These are phyloP conservation scores for Pythium folliculosum DNA, from an alignment of 352 stramenopile genomes.

Conservation along the genomic window DNA sequence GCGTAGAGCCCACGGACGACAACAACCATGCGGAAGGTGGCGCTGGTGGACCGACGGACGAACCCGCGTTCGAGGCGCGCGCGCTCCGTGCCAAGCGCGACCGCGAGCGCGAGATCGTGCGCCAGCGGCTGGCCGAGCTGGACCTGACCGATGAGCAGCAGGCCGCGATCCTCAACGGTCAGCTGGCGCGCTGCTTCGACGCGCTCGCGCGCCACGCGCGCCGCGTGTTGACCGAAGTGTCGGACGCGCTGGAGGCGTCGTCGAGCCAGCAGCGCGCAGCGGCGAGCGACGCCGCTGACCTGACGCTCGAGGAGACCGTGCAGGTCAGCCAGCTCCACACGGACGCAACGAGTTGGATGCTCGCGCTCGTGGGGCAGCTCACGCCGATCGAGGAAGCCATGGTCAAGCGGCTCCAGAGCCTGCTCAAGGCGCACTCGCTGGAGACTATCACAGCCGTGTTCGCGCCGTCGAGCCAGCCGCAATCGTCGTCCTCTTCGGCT, in stretches of 20 bases:
- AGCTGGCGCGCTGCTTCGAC: slow-evolving; percentile 26
- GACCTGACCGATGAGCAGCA: slow-evolving; percentile 40
- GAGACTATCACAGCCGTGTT: slow-evolving; percentile 22
- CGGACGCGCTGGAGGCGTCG: neutral
- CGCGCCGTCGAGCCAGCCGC: neutral
- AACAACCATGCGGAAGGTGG: slow-evolving; percentile 5
- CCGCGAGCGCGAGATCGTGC: slow-evolving; percentile 31
- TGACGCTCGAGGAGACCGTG: slow-evolving; percentile 4
- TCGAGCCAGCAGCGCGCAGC: neutral
- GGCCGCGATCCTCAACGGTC: slow-evolving; percentile 24
- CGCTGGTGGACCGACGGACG: neutral
- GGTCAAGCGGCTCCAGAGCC: slow-evolving; percentile 38
- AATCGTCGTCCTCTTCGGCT: neutral
- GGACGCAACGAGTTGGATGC: slow-evolving; percentile 47
- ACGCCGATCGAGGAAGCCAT: slow-evolving; percentile 38
- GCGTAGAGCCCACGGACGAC: slow-evolving; percentile 4
- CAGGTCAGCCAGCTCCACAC: slow-evolving; percentile 25
- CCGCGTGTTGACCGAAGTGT: slow-evolving; percentile 5
- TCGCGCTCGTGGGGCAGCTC: slow-evolving; percentile 40
- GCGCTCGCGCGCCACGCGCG: slow-evolving; percentile 25
- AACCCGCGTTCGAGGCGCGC: neutral
- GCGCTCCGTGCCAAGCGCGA: slow-evolving; percentile 1
- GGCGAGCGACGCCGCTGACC: neutral
- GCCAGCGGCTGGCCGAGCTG: slow-evolving; percentile 42
- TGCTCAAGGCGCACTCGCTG: slow-evolving; percentile 26